Evolutionary conservation across 495 filamentous ascomycete genomes (phyloP).

Genomic region (Daldinia caldariorum): DNA sequence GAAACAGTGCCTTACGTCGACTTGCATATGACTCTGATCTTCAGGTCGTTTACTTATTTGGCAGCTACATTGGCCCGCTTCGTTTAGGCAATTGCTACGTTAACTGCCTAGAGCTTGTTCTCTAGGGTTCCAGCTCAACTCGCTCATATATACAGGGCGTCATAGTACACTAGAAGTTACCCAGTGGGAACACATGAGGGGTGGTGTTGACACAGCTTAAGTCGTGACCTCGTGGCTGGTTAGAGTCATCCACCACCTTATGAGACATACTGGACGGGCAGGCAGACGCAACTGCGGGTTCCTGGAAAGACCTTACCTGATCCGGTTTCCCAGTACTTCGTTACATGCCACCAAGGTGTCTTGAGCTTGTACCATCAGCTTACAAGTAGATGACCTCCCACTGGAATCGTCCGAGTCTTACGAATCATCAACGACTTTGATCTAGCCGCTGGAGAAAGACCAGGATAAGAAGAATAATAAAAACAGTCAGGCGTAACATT

Average conservation of each 20-base stretch:
- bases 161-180: conserved; percentile 7
- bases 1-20: conserved; percentile 39
- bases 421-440: conserved; percentile 23
- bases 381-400: conserved; percentile 24
- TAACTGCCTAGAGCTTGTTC: conserved; percentile 20
- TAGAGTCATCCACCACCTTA: conserved; percentile 34
- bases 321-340: conserved; percentile 29
- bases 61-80: conserved; percentile 15
- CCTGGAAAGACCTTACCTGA: conserved; percentile 35
- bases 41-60: conserved; percentile 18
- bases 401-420: conserved; percentile 26
- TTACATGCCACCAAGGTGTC: conserved; percentile 35
- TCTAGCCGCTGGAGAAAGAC: conserved; percentile 24
- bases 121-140: conserved; percentile 17
- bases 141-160: conserved; percentile 34
- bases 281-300: conserved; percentile 36
- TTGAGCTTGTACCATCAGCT: conserved; percentile 33
- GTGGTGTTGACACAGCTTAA: conserved; percentile 25
- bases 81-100: conserved; percentile 13
- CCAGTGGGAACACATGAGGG: conserved; percentile 11
- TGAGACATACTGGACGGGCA: conserved; percentile 22
- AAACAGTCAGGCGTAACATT: conserved; percentile 22
- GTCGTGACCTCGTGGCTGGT: conserved; percentile 35
- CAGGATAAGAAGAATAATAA: conserved; percentile 9
- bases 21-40: conserved; percentile 40